phyloP scores from a whole-genome alignment of 768 basidiomycete genomes.

The Pleurotus platypus region DNA sequence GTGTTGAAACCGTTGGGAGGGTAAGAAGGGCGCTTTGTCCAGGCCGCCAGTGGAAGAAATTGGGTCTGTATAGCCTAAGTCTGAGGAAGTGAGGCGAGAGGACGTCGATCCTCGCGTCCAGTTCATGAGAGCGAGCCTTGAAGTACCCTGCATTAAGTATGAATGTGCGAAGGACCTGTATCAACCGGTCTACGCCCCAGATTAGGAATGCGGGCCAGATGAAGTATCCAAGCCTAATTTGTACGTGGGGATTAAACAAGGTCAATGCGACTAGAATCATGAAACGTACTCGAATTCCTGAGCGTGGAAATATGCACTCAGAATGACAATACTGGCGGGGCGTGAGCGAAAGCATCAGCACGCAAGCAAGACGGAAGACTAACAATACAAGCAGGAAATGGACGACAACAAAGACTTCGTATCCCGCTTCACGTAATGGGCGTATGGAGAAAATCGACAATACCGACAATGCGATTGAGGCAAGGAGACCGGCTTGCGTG shows the following conservation, averaged over 20 bases:
- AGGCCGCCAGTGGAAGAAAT: conserved; percentile 39
- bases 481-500: conserved; percentile 33
- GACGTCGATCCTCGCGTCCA: conserved; percentile 37
- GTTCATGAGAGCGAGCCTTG: conserved; percentile 15
- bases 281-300: conserved; percentile 22
- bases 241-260: not conserved
- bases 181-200: conserved; percentile 52
- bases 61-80: conserved; percentile 38
- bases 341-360: not conserved
- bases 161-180: conserved; percentile 43
- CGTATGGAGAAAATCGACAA: conserved; percentile 45
- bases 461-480: conserved; percentile 36
- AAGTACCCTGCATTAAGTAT: conserved; percentile 40
- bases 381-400: conserved; percentile 43
- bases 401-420: conserved; percentile 48
- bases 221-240: conserved; percentile 27
- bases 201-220: conserved; percentile 50
- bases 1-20: conserved; percentile 40
- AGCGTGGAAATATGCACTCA: conserved; percentile 40
- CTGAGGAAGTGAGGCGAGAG: conserved; percentile 45
- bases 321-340: conserved; percentile 28
- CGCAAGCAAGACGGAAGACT: conserved; percentile 11
- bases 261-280: not conserved
- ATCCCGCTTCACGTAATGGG: conserved; percentile 39
- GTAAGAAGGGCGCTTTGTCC: conserved; percentile 54